phyloP scores from a whole-genome alignment of 345 rosid species.

The Clarkia xantiana region DNA sequence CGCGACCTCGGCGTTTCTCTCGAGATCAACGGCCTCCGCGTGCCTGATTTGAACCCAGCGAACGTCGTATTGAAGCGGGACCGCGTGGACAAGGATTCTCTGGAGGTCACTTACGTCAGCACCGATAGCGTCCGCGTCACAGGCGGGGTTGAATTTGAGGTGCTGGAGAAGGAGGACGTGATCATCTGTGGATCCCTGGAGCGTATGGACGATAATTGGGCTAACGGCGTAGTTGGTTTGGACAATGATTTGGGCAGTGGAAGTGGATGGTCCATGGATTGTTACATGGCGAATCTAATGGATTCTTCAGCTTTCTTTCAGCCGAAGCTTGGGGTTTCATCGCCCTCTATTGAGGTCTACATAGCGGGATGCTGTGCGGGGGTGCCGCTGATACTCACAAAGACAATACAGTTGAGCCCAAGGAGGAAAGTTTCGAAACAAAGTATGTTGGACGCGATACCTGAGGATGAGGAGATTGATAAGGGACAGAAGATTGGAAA shows the following conservation, averaged over 20 bases:
- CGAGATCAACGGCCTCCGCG: conserved; percentile 56
- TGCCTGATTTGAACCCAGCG: conserved; percentile 47
- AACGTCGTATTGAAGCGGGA: conserved; percentile 60
- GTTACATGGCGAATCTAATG: conserved; percentile 29
- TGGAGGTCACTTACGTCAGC: conserved; percentile 75
- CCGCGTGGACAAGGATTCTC: conserved; percentile 47
- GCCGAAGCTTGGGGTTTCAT: conserved; percentile 22
- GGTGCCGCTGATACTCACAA: conserved; percentile 70
- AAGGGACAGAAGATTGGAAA: conserved; percentile 23
- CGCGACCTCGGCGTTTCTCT: conserved; percentile 56
- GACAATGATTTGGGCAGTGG: conserved; percentile 28
- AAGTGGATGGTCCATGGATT: conserved; percentile 64
- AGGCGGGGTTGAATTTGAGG: conserved; percentile 73
- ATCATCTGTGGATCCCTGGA: conserved; percentile 68
- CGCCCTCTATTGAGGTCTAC: conserved; percentile 76
- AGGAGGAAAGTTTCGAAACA: conserved; percentile 47
- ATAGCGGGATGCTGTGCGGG: conserved; percentile 77
- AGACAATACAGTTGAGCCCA: conserved; percentile 51
- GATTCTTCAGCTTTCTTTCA: no score
- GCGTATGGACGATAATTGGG: conserved; percentile 56
- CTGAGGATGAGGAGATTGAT: conserved; percentile 67
- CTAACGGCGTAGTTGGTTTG: conserved; percentile 17
- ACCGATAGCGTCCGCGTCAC: conserved; percentile 77
- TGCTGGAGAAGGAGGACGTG: conserved; percentile 43
- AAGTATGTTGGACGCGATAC: conserved; percentile 56